Evolutionary conservation across 179 eudicot genomes (phyloP).

Genomic region (Beta lomatogona): DNA sequence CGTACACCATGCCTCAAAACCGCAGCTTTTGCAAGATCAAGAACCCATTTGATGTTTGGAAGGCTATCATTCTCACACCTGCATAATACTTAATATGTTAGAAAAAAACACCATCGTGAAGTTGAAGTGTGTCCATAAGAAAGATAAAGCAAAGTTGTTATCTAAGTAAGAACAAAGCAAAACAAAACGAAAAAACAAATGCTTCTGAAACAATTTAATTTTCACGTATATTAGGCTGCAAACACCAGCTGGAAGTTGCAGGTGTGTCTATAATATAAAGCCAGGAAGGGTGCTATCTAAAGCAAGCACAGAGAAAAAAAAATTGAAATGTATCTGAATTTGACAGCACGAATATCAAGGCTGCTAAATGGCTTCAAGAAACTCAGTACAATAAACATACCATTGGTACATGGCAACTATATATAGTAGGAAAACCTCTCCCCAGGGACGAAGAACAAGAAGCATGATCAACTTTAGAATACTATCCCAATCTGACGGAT

Average conservation of each 20-base stretch:
- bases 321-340: no score
- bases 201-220: neutral
- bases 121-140: slow-evolving; percentile 1
- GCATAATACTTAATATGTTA: slow-evolving; percentile 19
- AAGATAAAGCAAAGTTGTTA: neutral
- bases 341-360: neutral
- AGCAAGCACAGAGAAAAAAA: no score
- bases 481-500: neutral
- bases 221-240: neutral
- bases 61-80: slow-evolving; percentile 95
- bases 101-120: neutral
- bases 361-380: slow-evolving; percentile 1
- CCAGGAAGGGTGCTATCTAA: no score
- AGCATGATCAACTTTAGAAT: neutral
- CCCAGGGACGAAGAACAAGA: neutral
- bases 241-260: no score
- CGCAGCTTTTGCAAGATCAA: slow-evolving; percentile 83
- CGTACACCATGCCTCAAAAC: slow-evolving; percentile 94
- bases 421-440: neutral
- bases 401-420: neutral
- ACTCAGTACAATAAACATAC: neutral
- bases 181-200: neutral
- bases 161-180: slow-evolving; percentile 1
- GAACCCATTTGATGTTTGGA: slow-evolving; percentile 86
- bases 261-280: no score